Base-by-base conservation (phyloP, 345 rosid species). In the Citrus glauca region DNA sequence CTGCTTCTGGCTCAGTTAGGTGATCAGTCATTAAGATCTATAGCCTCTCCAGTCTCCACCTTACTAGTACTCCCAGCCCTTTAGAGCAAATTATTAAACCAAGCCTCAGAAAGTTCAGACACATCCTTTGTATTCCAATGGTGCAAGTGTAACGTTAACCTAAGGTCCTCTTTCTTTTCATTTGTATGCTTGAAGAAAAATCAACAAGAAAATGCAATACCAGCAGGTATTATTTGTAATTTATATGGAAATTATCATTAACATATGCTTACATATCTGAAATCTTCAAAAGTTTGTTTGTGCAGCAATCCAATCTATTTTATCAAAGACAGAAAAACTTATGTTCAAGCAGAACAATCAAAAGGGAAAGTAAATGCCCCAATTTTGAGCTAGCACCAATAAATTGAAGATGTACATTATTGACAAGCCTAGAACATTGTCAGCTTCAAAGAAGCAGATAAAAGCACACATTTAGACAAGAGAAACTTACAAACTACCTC, bases 401-500 rank as follows among this genome's bases (percentile, higher is more conserved):
- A 59, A 28, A 32, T 50, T 45, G 56, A 72, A 42, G 59, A 63
- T 76, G 24, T n/a, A 66, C 73, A 72, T 67, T 69, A 62, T 78
- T 78, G 53, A 67, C 37, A 27, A 37, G 22, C 57, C 8, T 33
- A 28, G 22, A 68, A 27, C 64, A 42, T 8, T 2, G 53, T 27
- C 2, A 14, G 35, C 14, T 62, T 53, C 4, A 7, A 33, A 48
- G 55, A 62, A 63, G 62, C 19, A 73, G 67, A 38, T 22, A 25
- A 74, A 45, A 22, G 55, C 24, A 32, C 17, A 53, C 25, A 66
- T 14, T n/a, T 11, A 50, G 6, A 69, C 30, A 57, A 2, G 28
- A 22, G n/a, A n/a, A 17, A 35, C 61, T n/a, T 7, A 19, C 20
- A 81, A 25, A 37, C 55, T 70, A 74, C 78, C 84, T 86, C 81